phyloP scores from a whole-genome alignment of 2,329 filamentous ascomycete genomes.

The Elsinoe batatas region DNA sequence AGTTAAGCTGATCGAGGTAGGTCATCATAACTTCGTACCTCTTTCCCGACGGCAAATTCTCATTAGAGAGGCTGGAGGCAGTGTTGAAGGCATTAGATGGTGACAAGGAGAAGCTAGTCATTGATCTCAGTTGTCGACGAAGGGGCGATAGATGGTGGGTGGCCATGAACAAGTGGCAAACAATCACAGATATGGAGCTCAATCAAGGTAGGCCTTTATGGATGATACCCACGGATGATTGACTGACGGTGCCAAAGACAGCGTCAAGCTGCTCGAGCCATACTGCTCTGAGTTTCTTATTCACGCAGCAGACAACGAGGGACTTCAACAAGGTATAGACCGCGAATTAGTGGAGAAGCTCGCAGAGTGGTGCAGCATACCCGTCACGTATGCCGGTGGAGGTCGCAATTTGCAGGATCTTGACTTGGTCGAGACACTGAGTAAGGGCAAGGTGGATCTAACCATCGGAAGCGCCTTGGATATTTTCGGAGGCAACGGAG shows the following conservation, averaged over 20 bases:
- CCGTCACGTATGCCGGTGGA: slow-evolving; percentile 95
- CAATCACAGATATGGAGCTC: slow-evolving; percentile 90
- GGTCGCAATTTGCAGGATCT: slow-evolving; percentile 73
- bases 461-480: slow-evolving; percentile 95
- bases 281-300: slow-evolving; percentile 96
- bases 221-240: neutral
- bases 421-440: slow-evolving; percentile 68
- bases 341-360: slow-evolving; percentile 68
- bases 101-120: slow-evolving; percentile 73
- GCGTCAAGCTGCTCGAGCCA: slow-evolving; percentile 70
- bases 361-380: slow-evolving; percentile 78
- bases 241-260: slow-evolving; percentile 45
- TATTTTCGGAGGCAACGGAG: slow-evolving; percentile 82
- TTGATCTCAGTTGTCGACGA: slow-evolving; percentile 84
- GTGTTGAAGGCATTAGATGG: slow-evolving; percentile 64
- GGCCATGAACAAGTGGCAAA: slow-evolving; percentile 99
- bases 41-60: slow-evolving; percentile 77
- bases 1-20: slow-evolving; percentile 42
- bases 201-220: slow-evolving; percentile 55
- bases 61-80: slow-evolving; percentile 61
- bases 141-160: slow-evolving; percentile 77
- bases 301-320: slow-evolving; percentile 94
- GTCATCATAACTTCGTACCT: slow-evolving; percentile 95
- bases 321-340: slow-evolving; percentile 83
- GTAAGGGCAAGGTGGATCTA: slow-evolving; percentile 72